Evolutionary conservation across 2,329 filamentous ascomycete species (phyloP).

Genomic region (Boeremia exigua): DNA sequence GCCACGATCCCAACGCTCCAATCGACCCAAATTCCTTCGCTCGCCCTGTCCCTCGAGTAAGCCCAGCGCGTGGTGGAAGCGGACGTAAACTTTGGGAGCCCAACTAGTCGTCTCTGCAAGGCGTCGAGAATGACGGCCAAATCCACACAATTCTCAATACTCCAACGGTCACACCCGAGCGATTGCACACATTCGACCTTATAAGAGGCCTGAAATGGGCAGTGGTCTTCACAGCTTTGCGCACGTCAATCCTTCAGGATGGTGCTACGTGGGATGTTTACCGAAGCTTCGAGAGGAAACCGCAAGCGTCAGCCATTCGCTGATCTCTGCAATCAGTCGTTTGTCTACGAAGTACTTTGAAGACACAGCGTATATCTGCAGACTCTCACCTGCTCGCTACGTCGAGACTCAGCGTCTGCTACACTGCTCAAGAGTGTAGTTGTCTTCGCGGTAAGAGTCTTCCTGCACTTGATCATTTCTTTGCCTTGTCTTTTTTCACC

Average conservation of each 20-base stretch:
- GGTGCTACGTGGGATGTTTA: not conserved
- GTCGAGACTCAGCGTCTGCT: not conserved
- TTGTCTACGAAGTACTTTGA: not conserved
- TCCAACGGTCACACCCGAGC: not conserved
- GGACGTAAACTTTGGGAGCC: conserved; percentile 51
- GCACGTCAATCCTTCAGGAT: not conserved
- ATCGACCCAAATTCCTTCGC: conserved; percentile 51
- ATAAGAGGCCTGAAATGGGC: not conserved
- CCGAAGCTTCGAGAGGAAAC: not conserved
- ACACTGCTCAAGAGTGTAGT: not conserved
- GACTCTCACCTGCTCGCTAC: not conserved
- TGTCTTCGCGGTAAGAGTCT: not conserved
- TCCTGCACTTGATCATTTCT: not conserved
- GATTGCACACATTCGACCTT: not conserved
- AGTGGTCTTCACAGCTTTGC: not conserved
- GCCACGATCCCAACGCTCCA: conserved; percentile 45
- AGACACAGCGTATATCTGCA: not conserved
- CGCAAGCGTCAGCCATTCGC: not conserved
- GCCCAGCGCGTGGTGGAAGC: conserved; percentile 38
- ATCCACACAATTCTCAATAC: not conserved
- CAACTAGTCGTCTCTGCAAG: conserved; percentile 31
- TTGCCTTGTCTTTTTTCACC: not conserved
- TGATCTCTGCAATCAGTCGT: not conserved
- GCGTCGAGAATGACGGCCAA: conserved; percentile 13
- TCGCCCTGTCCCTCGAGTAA: conserved; percentile 40